Conservation (phyloP, 805 yeast species). For the Saccharomycodes ludwigii region DNA sequence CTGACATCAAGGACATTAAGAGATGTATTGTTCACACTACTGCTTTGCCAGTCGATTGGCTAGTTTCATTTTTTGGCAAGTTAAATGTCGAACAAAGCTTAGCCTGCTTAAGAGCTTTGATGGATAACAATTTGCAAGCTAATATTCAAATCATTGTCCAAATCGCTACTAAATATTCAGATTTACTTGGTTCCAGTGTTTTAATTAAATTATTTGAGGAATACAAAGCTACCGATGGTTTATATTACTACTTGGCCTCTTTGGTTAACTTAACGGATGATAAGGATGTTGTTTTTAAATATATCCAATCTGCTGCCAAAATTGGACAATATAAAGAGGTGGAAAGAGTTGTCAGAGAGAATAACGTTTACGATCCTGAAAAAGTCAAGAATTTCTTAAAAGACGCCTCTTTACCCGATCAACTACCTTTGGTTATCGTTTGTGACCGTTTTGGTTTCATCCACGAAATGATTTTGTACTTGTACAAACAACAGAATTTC, state of each 20-base stretch:
- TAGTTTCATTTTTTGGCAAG: conserved; percentile 84
- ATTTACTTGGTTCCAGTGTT: conserved; percentile 74
- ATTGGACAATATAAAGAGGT: conserved; percentile 86
- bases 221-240: conserved; percentile 83
- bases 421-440: conserved; percentile 89
- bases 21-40: conserved; percentile 85
- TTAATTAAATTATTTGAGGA: conserved; percentile 89
- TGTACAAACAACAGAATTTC: conserved; percentile 91
- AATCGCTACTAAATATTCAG: conserved; percentile 94
- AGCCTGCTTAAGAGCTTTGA: conserved; percentile 76
- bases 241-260: conserved; percentile 85
- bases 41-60: conserved; percentile 84
- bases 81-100: conserved; percentile 89
- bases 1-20: conserved; percentile 88
- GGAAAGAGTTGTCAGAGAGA: conserved; percentile 90
- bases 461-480: conserved; percentile 84
- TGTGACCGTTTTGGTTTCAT: conserved; percentile 87
- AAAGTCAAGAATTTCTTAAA: conserved; percentile 94
- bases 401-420: conserved; percentile 88
- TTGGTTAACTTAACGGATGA: conserved; percentile 91
- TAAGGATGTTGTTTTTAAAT: conserved; percentile 89
- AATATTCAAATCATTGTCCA: conserved; percentile 90
- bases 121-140: conserved; percentile 66
- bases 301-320: conserved; percentile 87
- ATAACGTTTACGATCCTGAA: conserved; percentile 90